These are phyloP conservation scores for Neurospora sp. DNA, from an alignment of 495 filamentous ascomycete genomes.

Conservation along the genomic window DNA sequence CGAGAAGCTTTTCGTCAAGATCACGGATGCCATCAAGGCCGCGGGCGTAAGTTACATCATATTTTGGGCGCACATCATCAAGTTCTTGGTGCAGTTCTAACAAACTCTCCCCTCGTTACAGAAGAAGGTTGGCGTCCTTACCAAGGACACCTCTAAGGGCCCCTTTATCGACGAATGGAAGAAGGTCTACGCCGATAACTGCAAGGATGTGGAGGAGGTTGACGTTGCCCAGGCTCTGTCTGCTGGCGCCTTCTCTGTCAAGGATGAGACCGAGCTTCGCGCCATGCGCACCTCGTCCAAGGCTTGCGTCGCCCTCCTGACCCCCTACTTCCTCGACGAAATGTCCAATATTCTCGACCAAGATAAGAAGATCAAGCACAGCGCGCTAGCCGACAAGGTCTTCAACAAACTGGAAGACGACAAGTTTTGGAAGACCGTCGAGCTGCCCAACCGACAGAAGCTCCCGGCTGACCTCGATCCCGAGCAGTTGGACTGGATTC, in stretches of 20 bases:
- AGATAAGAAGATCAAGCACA: constrained; percentile 93
- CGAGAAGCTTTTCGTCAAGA: constrained; percentile 72
- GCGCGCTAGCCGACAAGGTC: constrained; percentile 69
- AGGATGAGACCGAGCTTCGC: constrained; percentile 91
- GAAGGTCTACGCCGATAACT: constrained; percentile 60
- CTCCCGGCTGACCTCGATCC: constrained; percentile 80
- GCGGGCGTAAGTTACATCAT: constrained; percentile 61
- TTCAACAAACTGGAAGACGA: constrained; percentile 81
- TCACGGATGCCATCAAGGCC: constrained; percentile 72
- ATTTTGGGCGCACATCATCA: background rate
- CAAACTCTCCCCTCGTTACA: constrained; percentile 20
- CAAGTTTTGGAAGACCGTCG: constrained; percentile 81
- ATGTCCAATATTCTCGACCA: constrained; percentile 92
- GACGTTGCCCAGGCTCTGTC: constrained; percentile 80
- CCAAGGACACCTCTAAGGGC: constrained; percentile 74
- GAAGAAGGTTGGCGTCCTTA: constrained; percentile 81
- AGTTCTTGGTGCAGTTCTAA: background rate
- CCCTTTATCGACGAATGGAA: constrained; percentile 97
- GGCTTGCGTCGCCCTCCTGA: constrained; percentile 84
- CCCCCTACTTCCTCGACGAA: constrained; percentile 90
- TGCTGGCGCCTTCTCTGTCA: constrained; percentile 75
- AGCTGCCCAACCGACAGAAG: constrained; percentile 56
- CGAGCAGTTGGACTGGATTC: constrained; percentile 86
- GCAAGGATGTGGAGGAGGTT: constrained; percentile 78
- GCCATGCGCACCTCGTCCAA: constrained; percentile 87